A percentile compares a stretch with the other conserved stretches of the same genome.
These are phyloP conservation scores for Heliophila coronopifolia DNA, from an alignment of 441 rosid genomes.

Conservation along the genomic window DNA sequence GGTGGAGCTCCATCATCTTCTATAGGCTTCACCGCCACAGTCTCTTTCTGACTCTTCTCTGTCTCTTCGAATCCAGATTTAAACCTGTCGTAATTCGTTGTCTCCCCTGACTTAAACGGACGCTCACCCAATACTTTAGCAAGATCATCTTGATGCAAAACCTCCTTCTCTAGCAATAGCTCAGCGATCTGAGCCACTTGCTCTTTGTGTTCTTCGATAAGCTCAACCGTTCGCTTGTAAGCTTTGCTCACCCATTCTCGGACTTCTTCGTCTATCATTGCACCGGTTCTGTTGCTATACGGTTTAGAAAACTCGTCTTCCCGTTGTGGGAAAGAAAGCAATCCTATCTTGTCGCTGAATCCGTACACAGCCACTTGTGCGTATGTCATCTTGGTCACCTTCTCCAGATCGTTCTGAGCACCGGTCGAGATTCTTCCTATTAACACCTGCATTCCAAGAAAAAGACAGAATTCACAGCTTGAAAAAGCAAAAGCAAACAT, in stretches of 20 bases:
- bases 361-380: conserved; percentile 69
- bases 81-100: conserved; percentile 52
- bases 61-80: conserved; percentile 49
- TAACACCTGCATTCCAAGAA: conserved; percentile 40
- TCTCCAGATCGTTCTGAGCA: conserved; percentile 70
- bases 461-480: conserved; percentile 3
- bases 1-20: conserved; percentile 50
- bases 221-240: conserved; percentile 39
- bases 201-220: conserved; percentile 56
- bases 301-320: conserved; percentile 62
- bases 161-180: conserved; percentile 58
- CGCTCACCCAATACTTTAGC: conserved; percentile 54
- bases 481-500: background rate
- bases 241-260: conserved; percentile 64
- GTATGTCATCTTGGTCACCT: conserved; percentile 69
- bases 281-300: conserved; percentile 66
- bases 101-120: conserved; percentile 45
- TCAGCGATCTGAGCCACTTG: conserved; percentile 59
- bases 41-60: conserved; percentile 9
- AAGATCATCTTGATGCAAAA: conserved; percentile 65
- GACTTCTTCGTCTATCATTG: conserved; percentile 53
- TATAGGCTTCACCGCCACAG: conserved; percentile 20
- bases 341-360: conserved; percentile 65
- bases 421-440: conserved; percentile 63
- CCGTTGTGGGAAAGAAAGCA: conserved; percentile 59